A percentile compares a stretch with the other conserved stretches of the same genome.
phyloP scores from a whole-genome alignment of 768 basidiomycete species.

The Phanerodontia chrysosporium region DNA sequence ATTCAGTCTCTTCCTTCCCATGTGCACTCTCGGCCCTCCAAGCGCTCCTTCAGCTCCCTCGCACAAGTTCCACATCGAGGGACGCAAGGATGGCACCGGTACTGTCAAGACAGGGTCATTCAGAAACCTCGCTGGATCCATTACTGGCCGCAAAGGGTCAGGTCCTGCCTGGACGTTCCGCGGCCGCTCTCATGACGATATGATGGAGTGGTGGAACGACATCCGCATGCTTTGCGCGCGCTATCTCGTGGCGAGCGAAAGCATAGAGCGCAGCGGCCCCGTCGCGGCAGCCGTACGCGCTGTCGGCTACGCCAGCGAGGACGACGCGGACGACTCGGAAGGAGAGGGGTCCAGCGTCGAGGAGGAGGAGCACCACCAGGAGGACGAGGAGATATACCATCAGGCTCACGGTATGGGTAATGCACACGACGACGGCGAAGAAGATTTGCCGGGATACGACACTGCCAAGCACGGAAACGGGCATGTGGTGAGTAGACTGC shows the following conservation, averaged over 20 bases:
- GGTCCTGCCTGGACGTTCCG: slow-evolving; percentile 87
- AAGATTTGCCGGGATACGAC: slow-evolving; percentile 60
- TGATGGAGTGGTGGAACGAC: slow-evolving; percentile 99
- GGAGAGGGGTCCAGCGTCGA: slow-evolving; percentile 63
- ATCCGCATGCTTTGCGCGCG: slow-evolving; percentile 88
- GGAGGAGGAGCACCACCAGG: slow-evolving; percentile 42
- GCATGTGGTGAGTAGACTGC: slow-evolving; percentile 19
- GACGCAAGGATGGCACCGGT: slow-evolving; percentile 76
- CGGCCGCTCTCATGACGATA: slow-evolving; percentile 84
- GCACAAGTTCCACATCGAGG: slow-evolving; percentile 98
- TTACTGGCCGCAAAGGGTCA: slow-evolving; percentile 29
- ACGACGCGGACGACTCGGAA: slow-evolving; percentile 53
- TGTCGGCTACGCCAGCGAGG: slow-evolving; percentile 85
- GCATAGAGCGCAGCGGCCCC: slow-evolving; percentile 88
- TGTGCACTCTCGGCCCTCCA: slow-evolving; percentile 94
- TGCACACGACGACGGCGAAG: slow-evolving; percentile 30
- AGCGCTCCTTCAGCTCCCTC: slow-evolving; percentile 59
- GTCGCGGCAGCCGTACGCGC: slow-evolving; percentile 89
- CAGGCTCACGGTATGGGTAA: slow-evolving; percentile 36
- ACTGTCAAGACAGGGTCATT: slow-evolving; percentile 56
- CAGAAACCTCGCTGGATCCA: slow-evolving; percentile 26
- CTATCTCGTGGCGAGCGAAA: slow-evolving; percentile 91
- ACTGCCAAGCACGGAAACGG: slow-evolving; percentile 36
- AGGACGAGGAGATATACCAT: slow-evolving; percentile 45
- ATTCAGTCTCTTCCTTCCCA: slow-evolving; percentile 88